Evolutionary conservation across 164 flowering plant species (phyloP).

Genomic region (Berberis vulgaris): DNA sequence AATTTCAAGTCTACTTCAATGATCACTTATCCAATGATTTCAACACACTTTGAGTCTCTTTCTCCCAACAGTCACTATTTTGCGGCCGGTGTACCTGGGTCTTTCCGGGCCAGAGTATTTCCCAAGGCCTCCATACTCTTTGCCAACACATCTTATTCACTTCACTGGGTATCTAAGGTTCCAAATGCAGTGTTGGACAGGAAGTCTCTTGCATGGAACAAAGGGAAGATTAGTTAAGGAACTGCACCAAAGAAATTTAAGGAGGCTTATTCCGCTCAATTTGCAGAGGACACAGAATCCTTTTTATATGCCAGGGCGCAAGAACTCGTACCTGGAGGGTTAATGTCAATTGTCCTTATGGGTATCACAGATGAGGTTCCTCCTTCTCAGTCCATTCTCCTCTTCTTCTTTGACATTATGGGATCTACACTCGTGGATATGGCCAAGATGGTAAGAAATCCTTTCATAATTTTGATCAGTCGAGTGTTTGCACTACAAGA

Average conservation of each 20-base stretch:
- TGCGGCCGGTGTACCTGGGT: constrained; percentile 24
- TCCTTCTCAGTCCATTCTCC: not conserved
- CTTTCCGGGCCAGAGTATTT: constrained; percentile 23
- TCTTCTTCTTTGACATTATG: not conserved
- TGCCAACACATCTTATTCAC: constrained; percentile 18
- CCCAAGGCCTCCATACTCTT: constrained; percentile 18
- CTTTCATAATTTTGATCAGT: too few relatives aligned
- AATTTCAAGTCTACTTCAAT: constrained; percentile 23
- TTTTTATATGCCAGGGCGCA: constrained; percentile 14
- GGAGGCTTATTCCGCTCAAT: constrained; percentile 17
- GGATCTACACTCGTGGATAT: constrained; percentile 16
- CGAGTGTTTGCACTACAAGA: not conserved
- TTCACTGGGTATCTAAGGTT: constrained; percentile 24
- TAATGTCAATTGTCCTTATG: constrained; percentile 10
- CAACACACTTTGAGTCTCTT: constrained; percentile 17
- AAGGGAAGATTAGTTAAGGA: constrained; percentile 14
- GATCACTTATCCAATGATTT: constrained; percentile 25
- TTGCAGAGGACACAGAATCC: constrained; percentile 9
- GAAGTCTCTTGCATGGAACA: constrained; percentile 10
- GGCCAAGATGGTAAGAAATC: constrained; percentile 4
- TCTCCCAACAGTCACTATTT: constrained; percentile 14
- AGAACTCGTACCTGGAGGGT: constrained; percentile 18
- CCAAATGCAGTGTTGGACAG: constrained; percentile 12
- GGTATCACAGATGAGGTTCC: not conserved
- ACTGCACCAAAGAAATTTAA: constrained; percentile 5